Base-by-base conservation (phyloP, 306 rosid species). In the Styphnolobium japonicum region DNA sequence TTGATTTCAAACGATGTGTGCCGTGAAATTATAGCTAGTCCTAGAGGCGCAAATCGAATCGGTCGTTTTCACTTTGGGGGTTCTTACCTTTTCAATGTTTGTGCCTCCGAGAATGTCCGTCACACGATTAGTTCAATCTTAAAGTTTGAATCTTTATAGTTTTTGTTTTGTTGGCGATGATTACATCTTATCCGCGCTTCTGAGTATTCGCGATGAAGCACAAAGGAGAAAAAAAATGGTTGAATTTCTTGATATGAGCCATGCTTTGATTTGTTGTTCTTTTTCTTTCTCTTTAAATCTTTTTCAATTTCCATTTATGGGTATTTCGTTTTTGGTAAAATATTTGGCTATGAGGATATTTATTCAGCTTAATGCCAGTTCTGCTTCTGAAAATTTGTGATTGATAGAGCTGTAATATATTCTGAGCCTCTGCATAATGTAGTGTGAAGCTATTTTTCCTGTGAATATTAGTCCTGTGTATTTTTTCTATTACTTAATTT, bases 171-270 rank as follows among this genome's bases (percentile, higher is more conserved):
- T 36, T 10, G 89, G 89, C 92, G 0, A 45, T 87, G 97, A 86
- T 86, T 81, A 73, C 21, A 80, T 8, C 0, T 83, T 84, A 89
- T 83, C 88, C 90, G 94, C 92, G 93, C 88, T 88, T 84, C 92
- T 85, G 90, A 87, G 87, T 19, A 51, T 11, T 11, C 9, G 85
- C 92, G 2, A 78, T 92, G 97, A 89, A 89, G 92, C 75, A 86
- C 7, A 76, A 31, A 4, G 46, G 67, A 3, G 4, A 56, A 75
- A n/a, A 45, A 5, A 77, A 78, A 75, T 85, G 91, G 91, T 91
- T 91, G 91, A 93, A 91, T 93, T 93, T 90, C 94, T 93, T 89
- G 81, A 90, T 89, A 90, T 90, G 96, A 88, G 94, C 94, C 90
- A 9, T 0, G 0, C 25, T 18, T 64, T 18, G 0, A 27, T 2